A percentile compares a stretch with the other conserved stretches of the same genome.
Conservation (phyloP, 768 basidiomycete genomes). For the Collybiopsis confluens region DNA sequence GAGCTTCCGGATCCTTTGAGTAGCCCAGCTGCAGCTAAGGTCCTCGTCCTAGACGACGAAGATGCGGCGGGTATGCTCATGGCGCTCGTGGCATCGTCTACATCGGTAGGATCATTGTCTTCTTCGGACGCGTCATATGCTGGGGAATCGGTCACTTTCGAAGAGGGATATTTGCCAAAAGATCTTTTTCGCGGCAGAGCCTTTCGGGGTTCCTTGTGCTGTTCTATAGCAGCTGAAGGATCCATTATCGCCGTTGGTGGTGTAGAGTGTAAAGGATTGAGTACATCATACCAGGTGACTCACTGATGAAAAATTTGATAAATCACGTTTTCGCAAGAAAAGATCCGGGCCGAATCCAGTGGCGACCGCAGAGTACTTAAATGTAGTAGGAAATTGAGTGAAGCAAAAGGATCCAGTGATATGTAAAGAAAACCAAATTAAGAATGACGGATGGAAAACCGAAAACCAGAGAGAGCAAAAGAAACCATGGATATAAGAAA, state of each 20-base stretch:
- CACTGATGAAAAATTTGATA: not conserved
- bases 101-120: constrained; percentile 83
- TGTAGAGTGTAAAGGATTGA: not conserved
- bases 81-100: constrained; percentile 55
- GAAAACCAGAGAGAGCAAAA: not conserved
- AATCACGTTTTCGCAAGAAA: not conserved
- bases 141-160: constrained; percentile 56
- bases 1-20: constrained; percentile 16
- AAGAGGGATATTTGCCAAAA: constrained; percentile 59
- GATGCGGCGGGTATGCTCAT: constrained; percentile 35
- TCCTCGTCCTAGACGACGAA: not conserved
- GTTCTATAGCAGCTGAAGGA: not conserved
- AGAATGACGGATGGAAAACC: not conserved
- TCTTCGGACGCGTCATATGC: constrained; percentile 85
- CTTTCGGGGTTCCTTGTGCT: constrained; percentile 18
- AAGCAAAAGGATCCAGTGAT: too few species aligned
- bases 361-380: too few species aligned
- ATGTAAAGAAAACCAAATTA: not conserved
- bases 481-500: too few species aligned
- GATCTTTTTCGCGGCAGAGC: constrained; percentile 59
- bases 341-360: too few species aligned
- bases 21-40: constrained; percentile 25
- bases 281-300: not conserved
- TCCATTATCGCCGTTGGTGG: not conserved
- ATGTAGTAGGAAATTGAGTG: too few species aligned